Conservation (phyloP, 148 eudicot species). For the Diospyros lotus region DNA sequence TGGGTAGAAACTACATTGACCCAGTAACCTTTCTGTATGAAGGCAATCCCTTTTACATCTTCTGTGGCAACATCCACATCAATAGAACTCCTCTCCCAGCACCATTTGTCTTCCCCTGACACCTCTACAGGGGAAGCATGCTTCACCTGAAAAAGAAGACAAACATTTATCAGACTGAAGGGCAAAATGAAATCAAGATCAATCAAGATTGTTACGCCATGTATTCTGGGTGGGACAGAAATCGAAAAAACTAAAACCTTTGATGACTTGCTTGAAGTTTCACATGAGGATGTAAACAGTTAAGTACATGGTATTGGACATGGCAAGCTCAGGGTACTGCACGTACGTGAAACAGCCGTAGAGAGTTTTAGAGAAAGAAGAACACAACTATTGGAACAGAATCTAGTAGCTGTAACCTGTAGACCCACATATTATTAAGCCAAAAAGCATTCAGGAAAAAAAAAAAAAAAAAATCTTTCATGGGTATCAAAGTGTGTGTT, state of each 20-base stretch:
- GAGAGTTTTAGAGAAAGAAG: not conserved
- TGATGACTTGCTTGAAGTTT: not conserved
- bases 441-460: no score
- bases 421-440: no score
- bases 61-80: constrained; percentile 75
- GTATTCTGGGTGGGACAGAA: not conserved
- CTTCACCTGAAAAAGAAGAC: constrained; percentile 49
- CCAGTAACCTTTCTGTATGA: constrained; percentile 87
- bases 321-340: not conserved
- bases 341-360: not conserved
- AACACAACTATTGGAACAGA: not conserved
- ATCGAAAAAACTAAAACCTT: not conserved
- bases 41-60: constrained; percentile 63
- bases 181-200: not conserved
- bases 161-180: not conserved
- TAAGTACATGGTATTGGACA: not conserved
- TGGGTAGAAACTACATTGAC: constrained; percentile 73
- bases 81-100: constrained; percentile 74
- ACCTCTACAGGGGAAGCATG: constrained; percentile 35
- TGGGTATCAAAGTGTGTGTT: no score
- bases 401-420: no score
- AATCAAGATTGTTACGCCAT: not conserved
- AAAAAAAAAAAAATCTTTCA: no score
- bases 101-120: constrained; percentile 73
- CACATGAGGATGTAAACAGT: not conserved